Conservation (phyloP, 495 filamentous ascomycete species). For the Copromyces sp. region DNA sequence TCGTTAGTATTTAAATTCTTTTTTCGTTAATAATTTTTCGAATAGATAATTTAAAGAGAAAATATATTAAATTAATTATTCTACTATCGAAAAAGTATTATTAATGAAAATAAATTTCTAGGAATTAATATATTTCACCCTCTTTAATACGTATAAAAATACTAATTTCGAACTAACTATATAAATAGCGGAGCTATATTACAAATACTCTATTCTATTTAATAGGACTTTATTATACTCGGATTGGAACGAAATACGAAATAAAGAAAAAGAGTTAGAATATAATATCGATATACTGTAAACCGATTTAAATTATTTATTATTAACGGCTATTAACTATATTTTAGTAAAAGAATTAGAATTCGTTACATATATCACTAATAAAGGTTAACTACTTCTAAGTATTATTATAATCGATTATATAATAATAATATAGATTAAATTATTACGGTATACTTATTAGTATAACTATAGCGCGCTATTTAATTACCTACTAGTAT, state of each 20-base stretch:
- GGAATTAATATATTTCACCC: neutral
- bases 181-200: neutral
- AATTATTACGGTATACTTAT: neutral
- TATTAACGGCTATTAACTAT: neutral
- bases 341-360: neutral
- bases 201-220: neutral
- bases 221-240: neutral
- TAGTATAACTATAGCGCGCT: neutral
- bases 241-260: neutral
- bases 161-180: neutral
- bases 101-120: neutral
- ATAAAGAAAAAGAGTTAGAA: neutral
- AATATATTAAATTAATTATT: too few species aligned
- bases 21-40: neutral
- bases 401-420: neutral
- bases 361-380: neutral
- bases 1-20: neutral
- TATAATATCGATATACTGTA: neutral
- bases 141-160: neutral
- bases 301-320: neutral
- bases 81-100: neutral
- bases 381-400: neutral
- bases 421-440: neutral
- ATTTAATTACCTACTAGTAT: neutral
- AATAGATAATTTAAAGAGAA: neutral